A percentile compares a stretch with the other conserved stretches of the same genome.
Evolutionary conservation across 1,284 basidiomycete species (phyloP).

Genomic region (Ganoderma sinense): DNA sequence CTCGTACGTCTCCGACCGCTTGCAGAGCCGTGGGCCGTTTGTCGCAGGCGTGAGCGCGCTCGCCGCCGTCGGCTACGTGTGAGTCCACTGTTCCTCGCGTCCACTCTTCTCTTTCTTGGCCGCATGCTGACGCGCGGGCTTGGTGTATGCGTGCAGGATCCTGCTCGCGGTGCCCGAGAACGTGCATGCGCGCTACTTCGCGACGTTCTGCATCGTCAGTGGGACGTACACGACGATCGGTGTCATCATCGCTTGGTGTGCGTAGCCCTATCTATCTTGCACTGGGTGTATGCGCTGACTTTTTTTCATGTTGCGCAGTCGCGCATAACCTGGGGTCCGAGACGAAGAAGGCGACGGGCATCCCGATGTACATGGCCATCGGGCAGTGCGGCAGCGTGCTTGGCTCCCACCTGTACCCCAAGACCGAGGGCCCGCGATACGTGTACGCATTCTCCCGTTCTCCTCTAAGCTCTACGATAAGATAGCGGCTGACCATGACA

Average conservation of each 20-base stretch:
- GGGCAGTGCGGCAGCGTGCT: constrained; percentile 78
- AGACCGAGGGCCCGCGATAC: constrained; percentile 69
- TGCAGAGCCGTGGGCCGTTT: constrained; percentile 74
- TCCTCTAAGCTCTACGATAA: background rate
- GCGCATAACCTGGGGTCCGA: constrained; percentile 81
- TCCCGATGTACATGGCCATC: constrained; percentile 79
- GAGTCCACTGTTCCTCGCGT: constrained; percentile 34
- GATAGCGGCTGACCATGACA: background rate
- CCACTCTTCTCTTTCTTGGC: too few species aligned
- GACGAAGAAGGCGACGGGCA: constrained; percentile 78
- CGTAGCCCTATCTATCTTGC: constrained; percentile 34
- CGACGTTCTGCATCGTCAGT: constrained; percentile 73
- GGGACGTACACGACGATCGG: constrained; percentile 77
- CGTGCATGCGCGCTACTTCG: constrained; percentile 67
- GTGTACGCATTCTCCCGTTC: constrained; percentile 48
- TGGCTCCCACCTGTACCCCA: constrained; percentile 77
- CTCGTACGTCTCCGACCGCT: constrained; percentile 74
- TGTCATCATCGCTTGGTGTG: constrained; percentile 77
- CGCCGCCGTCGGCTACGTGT: constrained; percentile 74
- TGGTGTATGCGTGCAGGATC: constrained; percentile 43
- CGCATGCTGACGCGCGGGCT: too few species aligned
- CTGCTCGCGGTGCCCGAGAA: constrained; percentile 55
- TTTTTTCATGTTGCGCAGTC: constrained; percentile 47
- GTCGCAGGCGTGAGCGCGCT: constrained; percentile 57
- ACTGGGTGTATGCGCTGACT: background rate